phyloP scores from a whole-genome alignment of 2,329 filamentous ascomycete species.

The Pestalotiopsis sp. region DNA sequence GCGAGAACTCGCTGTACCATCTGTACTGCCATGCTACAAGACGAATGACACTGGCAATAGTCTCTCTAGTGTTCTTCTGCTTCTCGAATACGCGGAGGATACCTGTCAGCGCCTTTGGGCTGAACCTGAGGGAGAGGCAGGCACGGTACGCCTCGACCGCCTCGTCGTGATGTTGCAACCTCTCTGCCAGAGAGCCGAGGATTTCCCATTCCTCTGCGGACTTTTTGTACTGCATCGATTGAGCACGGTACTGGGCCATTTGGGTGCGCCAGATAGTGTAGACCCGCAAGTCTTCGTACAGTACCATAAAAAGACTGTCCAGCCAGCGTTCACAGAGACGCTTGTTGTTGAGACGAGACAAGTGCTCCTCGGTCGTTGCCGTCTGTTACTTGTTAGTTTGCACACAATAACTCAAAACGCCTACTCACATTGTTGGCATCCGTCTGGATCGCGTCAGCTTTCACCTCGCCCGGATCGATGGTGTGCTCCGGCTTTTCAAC shows the following conservation, averaged over 20 bases:
- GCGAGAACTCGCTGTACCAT: conserved; percentile 99
- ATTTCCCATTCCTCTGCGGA: conserved; percentile 98
- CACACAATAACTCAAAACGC: conserved; percentile 11
- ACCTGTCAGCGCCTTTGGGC: conserved; percentile 86
- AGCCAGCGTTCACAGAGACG: conserved; percentile 96
- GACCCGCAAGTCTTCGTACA: conserved; percentile 96
- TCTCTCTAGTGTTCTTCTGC: conserved; percentile 77
- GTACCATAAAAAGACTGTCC: conserved; percentile 98
- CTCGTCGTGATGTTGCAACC: conserved; percentile 89
- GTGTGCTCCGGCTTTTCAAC: conserved; percentile 82
- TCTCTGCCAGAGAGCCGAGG: conserved; percentile 86
- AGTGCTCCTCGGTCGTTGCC: conserved; percentile 68
- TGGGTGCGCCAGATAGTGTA: conserved; percentile 99
- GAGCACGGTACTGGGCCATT: conserved; percentile 91
- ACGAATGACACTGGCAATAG: conserved; percentile 82
- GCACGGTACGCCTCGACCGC: conserved; percentile 90
- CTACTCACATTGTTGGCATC: conserved; percentile 19
- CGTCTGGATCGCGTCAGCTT: conserved; percentile 58
- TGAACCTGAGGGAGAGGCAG: conserved; percentile 86
- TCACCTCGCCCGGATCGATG: conserved; percentile 75
- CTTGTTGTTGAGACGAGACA: conserved; percentile 95
- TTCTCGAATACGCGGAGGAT: conserved; percentile 80
- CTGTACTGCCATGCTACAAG: conserved; percentile 98
- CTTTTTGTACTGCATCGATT: conserved; percentile 95
- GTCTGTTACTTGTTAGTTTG: conserved; percentile 42